These are phyloP conservation scores for Fragaria iinumae DNA, from an alignment of 306 rosid species.

Conservation along the genomic window DNA sequence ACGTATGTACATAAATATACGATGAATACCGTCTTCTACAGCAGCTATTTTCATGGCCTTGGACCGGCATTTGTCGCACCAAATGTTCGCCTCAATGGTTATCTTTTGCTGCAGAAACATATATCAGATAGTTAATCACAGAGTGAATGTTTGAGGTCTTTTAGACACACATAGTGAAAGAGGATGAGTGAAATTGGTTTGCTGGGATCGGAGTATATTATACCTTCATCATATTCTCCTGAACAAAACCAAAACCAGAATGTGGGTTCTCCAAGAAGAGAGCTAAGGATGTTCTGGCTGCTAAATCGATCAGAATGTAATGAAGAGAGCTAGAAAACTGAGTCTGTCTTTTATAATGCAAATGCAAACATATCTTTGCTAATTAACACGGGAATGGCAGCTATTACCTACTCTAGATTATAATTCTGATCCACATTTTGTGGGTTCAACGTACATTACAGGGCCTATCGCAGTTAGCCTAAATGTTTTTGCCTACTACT, in stretches of 20 bases:
- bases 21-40: conserved; percentile 10
- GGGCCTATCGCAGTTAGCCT: neutral
- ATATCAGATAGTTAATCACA: neutral
- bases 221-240: neutral
- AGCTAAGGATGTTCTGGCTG: neutral
- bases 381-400: neutral
- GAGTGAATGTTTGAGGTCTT: neutral
- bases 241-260: conserved; percentile 4
- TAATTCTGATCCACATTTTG: neutral
- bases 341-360: neutral
- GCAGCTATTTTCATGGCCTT: conserved; percentile 24
- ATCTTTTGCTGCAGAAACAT: conserved; percentile 30
- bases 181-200: neutral
- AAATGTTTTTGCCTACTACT: neutral
- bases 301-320: neutral
- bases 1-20: neutral
- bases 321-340: neutral
- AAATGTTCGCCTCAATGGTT: conserved; percentile 25
- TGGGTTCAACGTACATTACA: neutral
- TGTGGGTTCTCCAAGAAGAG: conserved; percentile 3
- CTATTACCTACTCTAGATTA: neutral
- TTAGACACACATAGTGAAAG: neutral
- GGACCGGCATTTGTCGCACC: conserved; percentile 17
- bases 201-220: neutral
- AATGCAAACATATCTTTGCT: neutral